Conservation (phyloP, 2,329 filamentous ascomycete species). For the Huntiella abstrusa region DNA sequence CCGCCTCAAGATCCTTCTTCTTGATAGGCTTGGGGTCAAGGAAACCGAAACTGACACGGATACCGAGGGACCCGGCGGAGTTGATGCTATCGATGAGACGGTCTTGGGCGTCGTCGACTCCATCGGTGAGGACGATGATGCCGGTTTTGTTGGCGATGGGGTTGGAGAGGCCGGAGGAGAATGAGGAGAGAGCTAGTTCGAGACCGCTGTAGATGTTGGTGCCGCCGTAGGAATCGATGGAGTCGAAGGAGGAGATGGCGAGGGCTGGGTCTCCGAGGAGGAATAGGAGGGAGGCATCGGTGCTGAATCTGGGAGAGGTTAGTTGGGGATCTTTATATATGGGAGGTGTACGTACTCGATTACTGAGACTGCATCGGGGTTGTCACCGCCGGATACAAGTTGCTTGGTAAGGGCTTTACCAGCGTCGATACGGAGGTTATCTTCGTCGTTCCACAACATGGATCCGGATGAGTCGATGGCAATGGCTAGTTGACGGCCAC, state of each 20-base stretch:
- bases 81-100: slow-evolving; percentile 10
- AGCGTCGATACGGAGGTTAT: slow-evolving; percentile 11
- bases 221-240: slow-evolving; percentile 12
- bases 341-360: slow-evolving; percentile 11
- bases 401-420: slow-evolving; percentile 12
- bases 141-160: slow-evolving; percentile 11
- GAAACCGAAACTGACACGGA: slow-evolving; percentile 14
- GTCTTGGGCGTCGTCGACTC: slow-evolving; percentile 11
- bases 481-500: slow-evolving; percentile 12
- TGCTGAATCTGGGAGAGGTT: slow-evolving; percentile 11
- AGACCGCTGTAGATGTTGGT: slow-evolving; percentile 13
- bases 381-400: slow-evolving; percentile 11
- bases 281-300: slow-evolving; percentile 11
- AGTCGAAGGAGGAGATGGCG: slow-evolving; percentile 10
- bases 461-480: slow-evolving; percentile 14
- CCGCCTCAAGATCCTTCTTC: slow-evolving; percentile 8
- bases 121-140: slow-evolving; percentile 14
- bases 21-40: slow-evolving; percentile 10
- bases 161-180: slow-evolving; percentile 7
- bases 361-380: slow-evolving; percentile 12
- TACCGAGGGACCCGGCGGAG: slow-evolving; percentile 10
- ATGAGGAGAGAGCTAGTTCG: slow-evolving; percentile 12
- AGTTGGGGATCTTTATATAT: background rate
- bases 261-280: slow-evolving; percentile 12
- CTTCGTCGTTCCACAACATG: slow-evolving; percentile 12